Conservation (phyloP, 2,329 filamentous ascomycete genomes). For the Xylaria hypoxylon region DNA sequence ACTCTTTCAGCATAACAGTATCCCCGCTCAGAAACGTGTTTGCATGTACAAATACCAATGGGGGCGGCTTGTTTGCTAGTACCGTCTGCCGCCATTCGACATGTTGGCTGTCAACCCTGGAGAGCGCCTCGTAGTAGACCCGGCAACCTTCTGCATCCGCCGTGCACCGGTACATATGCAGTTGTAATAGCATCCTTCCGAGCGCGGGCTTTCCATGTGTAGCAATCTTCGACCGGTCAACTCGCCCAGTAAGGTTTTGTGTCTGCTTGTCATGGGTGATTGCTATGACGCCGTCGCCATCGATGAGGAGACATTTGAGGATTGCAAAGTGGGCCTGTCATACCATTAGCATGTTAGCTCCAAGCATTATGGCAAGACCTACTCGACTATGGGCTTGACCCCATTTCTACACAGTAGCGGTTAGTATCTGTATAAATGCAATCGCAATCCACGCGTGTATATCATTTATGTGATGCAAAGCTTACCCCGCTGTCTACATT, state of each 20-base stretch:
- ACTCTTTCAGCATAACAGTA: slow-evolving; percentile 64
- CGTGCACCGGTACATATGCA: slow-evolving; percentile 73
- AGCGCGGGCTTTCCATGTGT: slow-evolving; percentile 68
- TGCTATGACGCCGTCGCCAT: slow-evolving; percentile 63
- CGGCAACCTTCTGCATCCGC: slow-evolving; percentile 66
- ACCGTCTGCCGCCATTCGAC: slow-evolving; percentile 67
- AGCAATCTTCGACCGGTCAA: slow-evolving; percentile 69
- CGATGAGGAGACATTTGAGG: slow-evolving; percentile 67
- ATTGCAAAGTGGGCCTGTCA: slow-evolving; percentile 72
- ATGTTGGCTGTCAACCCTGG: slow-evolving; percentile 64
- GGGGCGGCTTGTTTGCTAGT: slow-evolving; percentile 65
- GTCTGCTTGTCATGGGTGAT: slow-evolving; percentile 60
- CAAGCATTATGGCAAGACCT: slow-evolving; percentile 19
- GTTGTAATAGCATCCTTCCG: slow-evolving; percentile 66
- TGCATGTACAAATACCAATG: slow-evolving; percentile 72
- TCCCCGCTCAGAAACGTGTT: slow-evolving; percentile 62
- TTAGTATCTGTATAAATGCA: slow-evolving; percentile 20
- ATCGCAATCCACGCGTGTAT: too few species aligned
- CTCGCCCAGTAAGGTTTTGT: slow-evolving; percentile 62
- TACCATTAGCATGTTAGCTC: not conserved
- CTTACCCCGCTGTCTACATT: slow-evolving; percentile 51
- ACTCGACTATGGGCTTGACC: slow-evolving; percentile 57
- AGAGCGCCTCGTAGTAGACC: slow-evolving; percentile 68
- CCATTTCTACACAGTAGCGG: slow-evolving; percentile 53
- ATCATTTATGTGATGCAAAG: slow-evolving; percentile 1